These are phyloP conservation scores for Pseudophaeomoniella oleicola DNA, from an alignment of 2,329 filamentous ascomycete genomes.

Conservation along the genomic window DNA sequence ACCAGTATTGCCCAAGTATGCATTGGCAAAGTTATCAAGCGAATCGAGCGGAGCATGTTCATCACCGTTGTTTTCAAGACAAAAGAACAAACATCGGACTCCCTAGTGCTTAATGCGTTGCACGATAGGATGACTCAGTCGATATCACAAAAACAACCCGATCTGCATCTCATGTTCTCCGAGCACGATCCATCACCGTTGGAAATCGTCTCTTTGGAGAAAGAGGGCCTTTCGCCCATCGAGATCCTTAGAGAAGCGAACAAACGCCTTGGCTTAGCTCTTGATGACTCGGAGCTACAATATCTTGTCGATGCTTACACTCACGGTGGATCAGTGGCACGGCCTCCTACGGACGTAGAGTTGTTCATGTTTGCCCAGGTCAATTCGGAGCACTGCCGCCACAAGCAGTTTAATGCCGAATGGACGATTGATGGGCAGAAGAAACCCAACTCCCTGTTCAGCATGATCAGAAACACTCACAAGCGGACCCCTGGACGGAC, in stretches of 20 bases:
- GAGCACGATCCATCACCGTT: conserved; percentile 52
- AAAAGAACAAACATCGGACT: conserved; percentile 38
- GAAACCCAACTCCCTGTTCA: conserved; percentile 72
- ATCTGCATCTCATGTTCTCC: conserved; percentile 64
- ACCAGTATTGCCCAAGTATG: conserved; percentile 90
- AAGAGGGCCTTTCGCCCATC: conserved; percentile 48
- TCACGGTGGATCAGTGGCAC: conserved; percentile 40
- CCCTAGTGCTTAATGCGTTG: conserved; percentile 49
- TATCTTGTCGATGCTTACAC: conserved; percentile 81
- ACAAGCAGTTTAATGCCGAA: conserved; percentile 90
- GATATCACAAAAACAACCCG: conserved; percentile 52
- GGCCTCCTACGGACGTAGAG: conserved; percentile 74
- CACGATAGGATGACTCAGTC: conserved; percentile 95
- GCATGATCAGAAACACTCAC: conserved; percentile 95
- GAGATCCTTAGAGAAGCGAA: conserved; percentile 72
- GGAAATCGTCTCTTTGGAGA: conserved; percentile 61
- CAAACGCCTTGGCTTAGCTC: conserved; percentile 64
- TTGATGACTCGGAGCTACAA: conserved; percentile 80
- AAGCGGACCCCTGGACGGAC: conserved; percentile 61
- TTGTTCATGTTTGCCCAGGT: conserved; percentile 99
- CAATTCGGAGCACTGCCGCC: conserved; percentile 84
- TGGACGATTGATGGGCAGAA: conserved; percentile 84
- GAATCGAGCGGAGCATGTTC: conserved; percentile 76
- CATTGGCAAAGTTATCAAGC: conserved; percentile 53
- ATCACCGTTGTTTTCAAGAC: conserved; percentile 50